phyloP scores from a whole-genome alignment of 2,329 filamentous ascomycete species.

The Coniochaeta pulveracea region DNA sequence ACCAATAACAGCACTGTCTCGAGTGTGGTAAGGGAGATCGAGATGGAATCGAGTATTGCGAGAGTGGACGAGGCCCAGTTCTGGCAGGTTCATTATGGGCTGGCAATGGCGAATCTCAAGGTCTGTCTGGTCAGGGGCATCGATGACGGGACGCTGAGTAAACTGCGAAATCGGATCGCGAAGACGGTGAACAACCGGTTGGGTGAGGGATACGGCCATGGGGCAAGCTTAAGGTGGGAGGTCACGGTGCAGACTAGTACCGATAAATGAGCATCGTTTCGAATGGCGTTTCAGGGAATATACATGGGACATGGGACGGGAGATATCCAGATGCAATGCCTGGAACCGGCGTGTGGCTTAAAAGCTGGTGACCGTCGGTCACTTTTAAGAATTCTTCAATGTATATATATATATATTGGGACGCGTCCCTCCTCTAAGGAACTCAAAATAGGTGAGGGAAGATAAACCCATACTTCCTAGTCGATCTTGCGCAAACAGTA shows the following conservation, averaged over 20 bases:
- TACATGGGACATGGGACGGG: too few relatives aligned
- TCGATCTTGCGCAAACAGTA: too few relatives aligned
- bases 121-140: constrained; percentile 46
- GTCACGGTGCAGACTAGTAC: constrained; percentile 70
- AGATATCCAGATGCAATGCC: too few relatives aligned
- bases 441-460: too few relatives aligned
- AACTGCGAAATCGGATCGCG: constrained; percentile 64
- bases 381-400: too few relatives aligned
- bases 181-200: constrained; percentile 75
- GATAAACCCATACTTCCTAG: too few relatives aligned
- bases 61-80: constrained; percentile 85
- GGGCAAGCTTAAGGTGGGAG: constrained; percentile 78
- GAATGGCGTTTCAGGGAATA: background rate
- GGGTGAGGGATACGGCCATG: constrained; percentile 76
- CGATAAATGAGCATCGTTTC: constrained; percentile 12
- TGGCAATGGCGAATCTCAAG: constrained; percentile 92
- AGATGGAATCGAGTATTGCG: constrained; percentile 64
- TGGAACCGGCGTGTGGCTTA: background rate
- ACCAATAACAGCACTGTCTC: constrained; percentile 40
- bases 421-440: too few relatives aligned
- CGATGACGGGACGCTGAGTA: constrained; percentile 54
- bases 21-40: constrained; percentile 75
- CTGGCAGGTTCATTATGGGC: constrained; percentile 96
- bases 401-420: background rate
- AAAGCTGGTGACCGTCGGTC: background rate